Conservation (phyloP, 1,284 basidiomycete genomes). For the Porphyrellus sp. region DNA sequence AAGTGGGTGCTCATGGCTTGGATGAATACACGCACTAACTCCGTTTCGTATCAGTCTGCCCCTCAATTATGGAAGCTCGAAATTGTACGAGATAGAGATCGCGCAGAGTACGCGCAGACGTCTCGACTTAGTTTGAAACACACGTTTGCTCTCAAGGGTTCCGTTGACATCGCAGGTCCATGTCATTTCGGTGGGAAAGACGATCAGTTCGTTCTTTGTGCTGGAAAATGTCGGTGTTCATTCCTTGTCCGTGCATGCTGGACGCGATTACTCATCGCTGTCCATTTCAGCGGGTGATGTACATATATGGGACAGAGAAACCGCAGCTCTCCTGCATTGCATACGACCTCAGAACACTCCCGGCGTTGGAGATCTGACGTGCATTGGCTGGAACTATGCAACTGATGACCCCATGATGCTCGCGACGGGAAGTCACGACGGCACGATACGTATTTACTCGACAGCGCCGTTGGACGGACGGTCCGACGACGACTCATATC, state of each 20-base stretch:
- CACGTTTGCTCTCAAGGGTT: slow-evolving; percentile 66
- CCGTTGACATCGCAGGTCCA: slow-evolving; percentile 73
- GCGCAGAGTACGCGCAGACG: slow-evolving; percentile 36
- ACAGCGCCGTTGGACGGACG: slow-evolving; percentile 25
- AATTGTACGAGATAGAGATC: slow-evolving; percentile 50
- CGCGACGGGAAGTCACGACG: slow-evolving; percentile 74
- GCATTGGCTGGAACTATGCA: slow-evolving; percentile 72
- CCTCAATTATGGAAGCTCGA: slow-evolving; percentile 79
- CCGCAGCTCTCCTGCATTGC: slow-evolving; percentile 62
- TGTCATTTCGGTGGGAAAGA: slow-evolving; percentile 78
- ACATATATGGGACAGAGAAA: slow-evolving; percentile 81
- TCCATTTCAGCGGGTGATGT: slow-evolving; percentile 63
- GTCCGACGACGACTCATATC: slow-evolving; percentile 28
- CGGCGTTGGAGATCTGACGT: slow-evolving; percentile 63
- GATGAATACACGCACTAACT: slow-evolving; percentile 3
- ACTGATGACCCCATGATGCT: slow-evolving; percentile 72
- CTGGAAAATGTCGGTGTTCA: slow-evolving; percentile 58
- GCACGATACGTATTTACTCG: slow-evolving; percentile 69
- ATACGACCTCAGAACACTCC: slow-evolving; percentile 48
- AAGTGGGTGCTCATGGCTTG: slow-evolving; percentile 39
- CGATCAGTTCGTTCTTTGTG: slow-evolving; percentile 73
- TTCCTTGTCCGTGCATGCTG: slow-evolving; percentile 5
- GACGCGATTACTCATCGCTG: slow-evolving; percentile 6
- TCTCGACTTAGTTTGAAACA: slow-evolving; percentile 56
- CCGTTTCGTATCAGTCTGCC: slow-evolving; percentile 49